Base-by-base conservation (phyloP, 2,329 filamentous ascomycete species). In the Cercospora beticola region DNA sequence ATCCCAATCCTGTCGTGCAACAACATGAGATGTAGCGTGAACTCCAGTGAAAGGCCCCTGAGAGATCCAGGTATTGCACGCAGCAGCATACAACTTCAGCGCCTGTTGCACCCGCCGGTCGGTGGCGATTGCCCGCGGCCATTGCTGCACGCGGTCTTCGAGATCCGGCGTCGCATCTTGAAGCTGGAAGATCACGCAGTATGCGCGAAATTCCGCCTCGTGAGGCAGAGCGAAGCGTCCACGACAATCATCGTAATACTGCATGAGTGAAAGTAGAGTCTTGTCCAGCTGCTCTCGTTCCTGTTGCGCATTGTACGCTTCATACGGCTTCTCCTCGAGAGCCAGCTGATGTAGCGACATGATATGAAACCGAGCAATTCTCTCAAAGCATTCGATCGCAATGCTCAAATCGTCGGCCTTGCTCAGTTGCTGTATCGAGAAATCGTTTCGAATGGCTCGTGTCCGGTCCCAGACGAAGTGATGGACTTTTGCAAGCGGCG, bases 381-480 rank as follows among this genome's bases (percentile, higher is more conserved):
- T 82, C 75, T 90, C 88, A 60, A 87, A 84, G 72, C 87, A 89
- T 23, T 86, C 85, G 6, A 90, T 85, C 4, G 87, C 86, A 21
- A 86, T 82, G 58, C 80, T 78, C 40, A 89, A 82, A 74, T 89
- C 85, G n/a, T 82, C 80, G n/a, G 80, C 77, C 69, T 84, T 85
- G 7, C 84, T 85, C 67, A 89, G 79, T 73, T 87, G 85, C 76
- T 89, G 87, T 21, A 89, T 88, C 2, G 86, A 87, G 62, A 89
- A 87, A 75, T 90, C 88, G 74, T 89, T 90, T 49, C 88, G 84
- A 67, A 90, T 85, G 5, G 86, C 87, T 58, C 88, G 83, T 36
- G 87, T 89, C 18, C 88, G 83, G 75, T 90, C 88, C 88, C 88
- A 90, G 28, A 90, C 83, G 76, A 89, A 90, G 69, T 85, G 84